These are phyloP conservation scores for Taiozyma sp. DNA, from an alignment of 1,139 yeast genomes.

Conservation along the genomic window DNA sequence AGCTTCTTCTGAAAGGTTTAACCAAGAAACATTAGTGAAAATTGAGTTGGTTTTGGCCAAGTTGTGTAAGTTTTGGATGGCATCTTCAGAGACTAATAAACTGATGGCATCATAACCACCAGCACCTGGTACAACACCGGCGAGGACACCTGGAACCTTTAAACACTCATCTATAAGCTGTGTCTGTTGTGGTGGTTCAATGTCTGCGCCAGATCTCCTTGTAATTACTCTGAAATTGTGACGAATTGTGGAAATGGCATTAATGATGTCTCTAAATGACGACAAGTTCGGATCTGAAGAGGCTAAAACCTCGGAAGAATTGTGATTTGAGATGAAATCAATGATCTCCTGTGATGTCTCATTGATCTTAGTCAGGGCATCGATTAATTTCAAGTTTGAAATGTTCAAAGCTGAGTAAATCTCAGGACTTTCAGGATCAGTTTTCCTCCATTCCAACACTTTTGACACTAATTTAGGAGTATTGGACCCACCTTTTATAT, in stretches of 20 bases:
- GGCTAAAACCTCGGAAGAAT: constrained; percentile 17
- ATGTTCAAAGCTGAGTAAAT: constrained; percentile 52
- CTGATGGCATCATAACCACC: constrained; percentile 96
- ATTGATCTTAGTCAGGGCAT: constrained; percentile 38
- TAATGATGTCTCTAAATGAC: constrained; percentile 25
- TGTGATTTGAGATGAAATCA: constrained; percentile 13
- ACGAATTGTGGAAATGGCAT: constrained; percentile 46
- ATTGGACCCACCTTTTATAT: constrained; percentile 86
- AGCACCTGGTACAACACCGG: constrained; percentile 98
- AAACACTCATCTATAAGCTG: constrained; percentile 56
- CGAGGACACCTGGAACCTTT: constrained; percentile 64
- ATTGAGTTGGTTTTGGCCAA: constrained; percentile 26
- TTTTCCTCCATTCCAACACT: constrained; percentile 65
- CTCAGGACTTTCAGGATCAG: constrained; percentile 40
- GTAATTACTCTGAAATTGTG: constrained; percentile 54
- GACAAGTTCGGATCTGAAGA: constrained; percentile 10
- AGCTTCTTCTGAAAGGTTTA: constrained; percentile 54
- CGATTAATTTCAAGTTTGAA: constrained; percentile 55
- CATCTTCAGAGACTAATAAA: constrained; percentile 49
- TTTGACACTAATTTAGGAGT: constrained; percentile 84
- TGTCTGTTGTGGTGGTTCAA: constrained; percentile 82
- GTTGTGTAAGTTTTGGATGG: constrained; percentile 34
- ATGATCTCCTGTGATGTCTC: constrained; percentile 26
- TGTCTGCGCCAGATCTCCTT: constrained; percentile 64
- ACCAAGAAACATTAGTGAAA: constrained; percentile 54